A percentile compares a stretch with the other conserved stretches of the same genome.
Evolutionary conservation across 768 basidiomycete species (phyloP).

Genomic region (Pisolithus tinctorius): DNA sequence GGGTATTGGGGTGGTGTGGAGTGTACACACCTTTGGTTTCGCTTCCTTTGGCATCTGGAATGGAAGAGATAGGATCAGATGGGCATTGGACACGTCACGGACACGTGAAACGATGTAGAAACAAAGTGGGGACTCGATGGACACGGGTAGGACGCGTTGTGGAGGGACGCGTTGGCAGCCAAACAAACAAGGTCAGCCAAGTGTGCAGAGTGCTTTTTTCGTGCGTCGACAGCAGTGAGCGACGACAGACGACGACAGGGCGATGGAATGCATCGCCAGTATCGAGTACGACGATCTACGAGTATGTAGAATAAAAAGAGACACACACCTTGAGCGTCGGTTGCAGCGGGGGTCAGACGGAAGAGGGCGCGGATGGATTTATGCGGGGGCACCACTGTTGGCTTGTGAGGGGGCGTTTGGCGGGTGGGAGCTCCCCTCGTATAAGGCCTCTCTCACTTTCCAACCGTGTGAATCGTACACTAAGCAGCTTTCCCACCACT

Average conservation of each 20-base stretch:
- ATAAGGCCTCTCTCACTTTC: constrained; percentile 26
- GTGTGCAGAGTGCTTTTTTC: neutral
- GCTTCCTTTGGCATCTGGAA: constrained; percentile 75
- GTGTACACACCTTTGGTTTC: constrained; percentile 56
- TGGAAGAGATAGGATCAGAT: constrained; percentile 28
- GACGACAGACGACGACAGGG: constrained; percentile 3
- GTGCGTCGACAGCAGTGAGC: constrained; percentile 22
- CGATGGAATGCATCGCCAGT: neutral
- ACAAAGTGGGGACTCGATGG: constrained; percentile 15
- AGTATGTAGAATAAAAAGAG: constrained; percentile 14
- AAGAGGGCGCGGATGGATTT: constrained; percentile 23
- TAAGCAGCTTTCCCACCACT: constrained; percentile 19
- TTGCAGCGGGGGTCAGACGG: constrained; percentile 15
- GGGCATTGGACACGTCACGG: constrained; percentile 34
- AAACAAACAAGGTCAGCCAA: constrained; percentile 27
- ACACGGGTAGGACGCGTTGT: constrained; percentile 20
- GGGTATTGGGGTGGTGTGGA: neutral
- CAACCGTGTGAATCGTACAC: constrained; percentile 32
- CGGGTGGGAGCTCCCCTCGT: constrained; percentile 29
- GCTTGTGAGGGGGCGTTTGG: constrained; percentile 27
- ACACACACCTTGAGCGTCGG: constrained; percentile 24
- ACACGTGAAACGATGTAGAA: constrained; percentile 25
- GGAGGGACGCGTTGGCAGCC: constrained; percentile 33
- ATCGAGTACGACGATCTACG: constrained; percentile 20
- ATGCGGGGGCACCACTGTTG: constrained; percentile 30